phyloP scores from a whole-genome alignment of 441 rosid genomes.

The Manihot esculenta region DNA sequence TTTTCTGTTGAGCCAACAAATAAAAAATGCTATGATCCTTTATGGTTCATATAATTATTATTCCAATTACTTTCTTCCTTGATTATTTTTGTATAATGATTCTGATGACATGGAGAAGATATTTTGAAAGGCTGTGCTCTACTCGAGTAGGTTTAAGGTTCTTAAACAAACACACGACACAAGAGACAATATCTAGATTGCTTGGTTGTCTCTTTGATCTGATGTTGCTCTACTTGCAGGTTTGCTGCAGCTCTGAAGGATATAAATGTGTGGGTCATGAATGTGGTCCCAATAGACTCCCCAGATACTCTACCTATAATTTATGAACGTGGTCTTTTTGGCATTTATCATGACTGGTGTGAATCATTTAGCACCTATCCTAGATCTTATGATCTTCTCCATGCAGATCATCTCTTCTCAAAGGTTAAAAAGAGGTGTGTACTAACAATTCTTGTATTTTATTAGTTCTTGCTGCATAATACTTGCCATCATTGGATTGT shows the following conservation, averaged over 20 bases:
- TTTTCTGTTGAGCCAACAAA: background rate
- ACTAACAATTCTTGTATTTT: background rate
- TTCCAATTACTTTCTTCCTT: background rate
- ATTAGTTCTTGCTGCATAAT: background rate
- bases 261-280: constrained; percentile 88
- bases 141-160: background rate
- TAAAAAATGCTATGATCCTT: background rate
- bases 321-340: constrained; percentile 89
- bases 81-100: background rate
- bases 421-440: constrained; percentile 64
- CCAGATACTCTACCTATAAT: constrained; percentile 90
- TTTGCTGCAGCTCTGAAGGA: constrained; percentile 90
- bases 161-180: background rate
- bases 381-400: constrained; percentile 89
- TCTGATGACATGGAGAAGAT: background rate
- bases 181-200: background rate
- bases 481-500: background rate
- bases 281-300: constrained; percentile 77
- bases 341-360: constrained; percentile 96
- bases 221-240: constrained; percentile 42
- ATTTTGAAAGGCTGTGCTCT: background rate
- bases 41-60: background rate
- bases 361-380: constrained; percentile 96
- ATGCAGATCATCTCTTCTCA: constrained; percentile 95
- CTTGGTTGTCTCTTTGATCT: constrained; percentile 16